A percentile compares a stretch with the other conserved stretches of the same genome.
phyloP scores from a whole-genome alignment of 352 stramenopile species.

The Pythium diclinum region DNA sequence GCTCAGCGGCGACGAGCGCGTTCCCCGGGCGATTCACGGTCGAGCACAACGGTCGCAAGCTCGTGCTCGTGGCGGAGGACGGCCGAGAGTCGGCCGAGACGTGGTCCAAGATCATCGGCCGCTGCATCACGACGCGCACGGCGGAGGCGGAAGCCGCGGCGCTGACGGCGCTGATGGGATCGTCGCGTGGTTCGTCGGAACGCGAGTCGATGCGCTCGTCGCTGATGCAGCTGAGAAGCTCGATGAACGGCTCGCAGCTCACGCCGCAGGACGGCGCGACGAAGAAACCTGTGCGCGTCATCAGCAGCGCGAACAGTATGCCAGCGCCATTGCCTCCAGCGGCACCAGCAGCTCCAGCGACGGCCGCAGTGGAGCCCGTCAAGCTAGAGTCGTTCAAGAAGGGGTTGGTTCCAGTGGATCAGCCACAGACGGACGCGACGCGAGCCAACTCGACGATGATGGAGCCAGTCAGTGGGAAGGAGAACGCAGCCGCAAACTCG shows the following conservation, averaged over 20 bases:
- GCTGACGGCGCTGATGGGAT: conserved; percentile 1
- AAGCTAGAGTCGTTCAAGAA: conserved; percentile 1
- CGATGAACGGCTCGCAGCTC: conserved; percentile 19
- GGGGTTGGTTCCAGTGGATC: not conserved
- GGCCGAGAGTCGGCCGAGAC: conserved; percentile 43
- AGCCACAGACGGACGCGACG: not conserved
- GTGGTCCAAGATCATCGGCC: conserved; percentile 65
- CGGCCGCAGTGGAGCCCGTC: not conserved
- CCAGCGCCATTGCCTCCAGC: not conserved
- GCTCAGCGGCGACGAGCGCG: conserved; percentile 30
- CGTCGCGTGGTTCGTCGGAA: conserved; percentile 13
- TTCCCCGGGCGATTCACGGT: conserved; percentile 69
- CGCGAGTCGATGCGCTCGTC: conserved; percentile 24
- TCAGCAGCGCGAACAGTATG: not conserved
- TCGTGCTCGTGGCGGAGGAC: conserved; percentile 71
- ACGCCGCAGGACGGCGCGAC: not conserved
- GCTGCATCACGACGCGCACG: conserved; percentile 40
- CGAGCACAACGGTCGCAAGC: conserved; percentile 58
- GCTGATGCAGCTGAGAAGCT: conserved; percentile 25
- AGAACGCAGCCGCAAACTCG: not conserved
- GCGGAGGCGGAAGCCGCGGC: conserved; percentile 18
- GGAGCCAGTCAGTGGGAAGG: not conserved
- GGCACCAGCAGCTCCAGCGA: not conserved
- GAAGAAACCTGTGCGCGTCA: not conserved
- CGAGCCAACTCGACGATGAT: not conserved